phyloP scores from a whole-genome alignment of 805 yeast genomes.

The Zygoascus ofunaensis region DNA sequence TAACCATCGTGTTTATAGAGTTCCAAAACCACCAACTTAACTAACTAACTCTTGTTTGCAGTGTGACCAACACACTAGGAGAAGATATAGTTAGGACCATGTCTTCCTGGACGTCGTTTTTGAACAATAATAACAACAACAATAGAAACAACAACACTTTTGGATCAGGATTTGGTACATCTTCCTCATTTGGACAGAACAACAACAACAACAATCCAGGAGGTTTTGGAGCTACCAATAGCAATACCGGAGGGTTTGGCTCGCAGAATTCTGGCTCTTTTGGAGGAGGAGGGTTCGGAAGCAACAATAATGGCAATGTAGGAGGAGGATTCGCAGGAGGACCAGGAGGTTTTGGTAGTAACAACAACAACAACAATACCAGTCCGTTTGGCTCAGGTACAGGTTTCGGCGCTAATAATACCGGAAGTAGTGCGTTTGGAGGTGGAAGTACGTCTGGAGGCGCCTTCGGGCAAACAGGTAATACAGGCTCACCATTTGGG shows the following conservation, averaged over 20 bases:
- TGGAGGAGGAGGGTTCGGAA: too few relatives aligned
- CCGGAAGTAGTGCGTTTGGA: slow-evolving; percentile 3
- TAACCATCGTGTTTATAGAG: too few relatives aligned
- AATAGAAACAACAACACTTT: too few relatives aligned
- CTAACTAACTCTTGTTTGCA: too few relatives aligned
- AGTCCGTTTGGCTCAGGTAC: neutral
- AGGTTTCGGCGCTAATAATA: neutral
- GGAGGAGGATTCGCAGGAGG: neutral
- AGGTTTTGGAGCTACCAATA: neutral
- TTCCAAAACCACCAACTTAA: too few relatives aligned
- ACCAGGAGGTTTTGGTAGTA: neutral
- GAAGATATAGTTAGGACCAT: too few relatives aligned
- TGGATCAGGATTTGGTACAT: too few relatives aligned
- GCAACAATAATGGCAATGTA: neutral
- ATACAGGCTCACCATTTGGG: neutral
- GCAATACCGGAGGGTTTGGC: neutral
- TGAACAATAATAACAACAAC: neutral
- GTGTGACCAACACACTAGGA: too few relatives aligned
- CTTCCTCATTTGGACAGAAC: neutral
- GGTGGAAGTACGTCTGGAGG: slow-evolving; percentile 4
- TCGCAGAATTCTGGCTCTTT: too few relatives aligned
- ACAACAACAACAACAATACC: slow-evolving; percentile 1
- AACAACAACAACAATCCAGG: neutral
- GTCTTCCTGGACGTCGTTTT: too few relatives aligned
- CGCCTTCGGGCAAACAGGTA: slow-evolving; percentile 5